Base-by-base conservation (phyloP, 2,329 filamentous ascomycete species). In the Aureobasidium sp. region DNA sequence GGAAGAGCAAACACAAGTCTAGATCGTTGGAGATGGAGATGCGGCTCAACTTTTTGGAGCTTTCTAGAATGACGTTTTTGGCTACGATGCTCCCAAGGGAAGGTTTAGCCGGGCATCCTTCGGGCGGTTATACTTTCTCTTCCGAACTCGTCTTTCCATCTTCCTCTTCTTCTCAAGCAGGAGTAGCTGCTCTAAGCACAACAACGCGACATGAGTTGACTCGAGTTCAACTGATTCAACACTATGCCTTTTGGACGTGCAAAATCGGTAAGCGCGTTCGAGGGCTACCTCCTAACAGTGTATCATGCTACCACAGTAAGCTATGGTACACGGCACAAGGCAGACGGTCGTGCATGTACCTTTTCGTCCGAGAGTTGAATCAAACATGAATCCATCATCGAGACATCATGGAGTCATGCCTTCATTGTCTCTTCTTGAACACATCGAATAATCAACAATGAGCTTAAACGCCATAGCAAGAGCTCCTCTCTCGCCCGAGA, bases 31-130 rank as follows among this genome's bases (percentile, higher is more conserved):
- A 57, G 35, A 42, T 46, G 54, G 55, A 58, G 43, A 59, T 50
- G 45, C 43, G 40, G 40, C 42, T 45, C 54, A 57, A 57, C 51
- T 57, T 59, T 46, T 59, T 59, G 55, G 55, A 59, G 55, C 55
- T 59, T 59, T 59, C 55, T 59, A 59, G 55, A 59, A 59, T 42
- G 38, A 47, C 55, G 55, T 59, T 37, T 43, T 40, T 15, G 11
- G 21, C 29, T 21, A 15, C 45, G 40, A 10, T 5, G 17, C 6
- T 5, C 7, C 4, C 8, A 6, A 29, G 7, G 42, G 42, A 29
- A 57, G 10, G 42, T 57, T 17, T 23, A 57, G 11, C 42, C 54
- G 54, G n/a, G 10, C 7, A 6, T 43, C 9, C 11, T 15, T 6
- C 40, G 53, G 27, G 7, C 38, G 53, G 53, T 42, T 57, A 23